Base-by-base conservation (phyloP, 1,139 yeast species). In the Spathaspora sp. region DNA sequence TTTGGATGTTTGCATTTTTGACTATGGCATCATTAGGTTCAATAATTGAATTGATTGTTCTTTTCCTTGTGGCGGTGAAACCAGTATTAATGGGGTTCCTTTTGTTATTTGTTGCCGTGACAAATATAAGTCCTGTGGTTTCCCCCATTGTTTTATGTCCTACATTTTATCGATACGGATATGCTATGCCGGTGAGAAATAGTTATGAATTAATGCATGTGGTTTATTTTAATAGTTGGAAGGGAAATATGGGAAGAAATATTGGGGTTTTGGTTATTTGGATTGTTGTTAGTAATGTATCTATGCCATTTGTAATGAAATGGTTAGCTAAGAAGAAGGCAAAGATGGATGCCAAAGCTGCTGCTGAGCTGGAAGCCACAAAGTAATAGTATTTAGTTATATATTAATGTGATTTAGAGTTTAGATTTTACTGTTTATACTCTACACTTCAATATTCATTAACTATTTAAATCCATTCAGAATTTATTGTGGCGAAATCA, bases 1-100 rank as follows among this genome's bases (percentile, higher is more conserved):
- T 65, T 42, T 79, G 83, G 83, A 58, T 68, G 56, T 55, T 72
- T 46, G 64, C 72, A 0, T 79, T 59, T 53, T 58, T 79, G 47
- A 61, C 74, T 8, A 75, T 78, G 72, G 64, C 78, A 1, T 76
- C 82, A 0, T 67, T 78, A 43, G 84, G 84, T 27, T 75, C 80
- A 26, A 63, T 76, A 10, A 74, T 76, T 49, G 82, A 79, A 56
- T 68, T 70, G 33, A 59, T 68, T 40, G 72, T 73, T 0, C 52
- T 77, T 43, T 47, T 73, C 15, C 57, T 70, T 11, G 67, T 74
- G 47, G 66, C 74, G 0, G 44, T 65, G 13, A 65, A 70, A 43
- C 76, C 75, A 2, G 76, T 77, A 38, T 45, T 72, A 46, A 64
- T 76, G 54, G 83, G 84, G 3, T 70, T 78, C 49, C 70, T 80